phyloP scores from a whole-genome alignment of 495 filamentous ascomycete species.

The Astrothelium subdiscretum region DNA sequence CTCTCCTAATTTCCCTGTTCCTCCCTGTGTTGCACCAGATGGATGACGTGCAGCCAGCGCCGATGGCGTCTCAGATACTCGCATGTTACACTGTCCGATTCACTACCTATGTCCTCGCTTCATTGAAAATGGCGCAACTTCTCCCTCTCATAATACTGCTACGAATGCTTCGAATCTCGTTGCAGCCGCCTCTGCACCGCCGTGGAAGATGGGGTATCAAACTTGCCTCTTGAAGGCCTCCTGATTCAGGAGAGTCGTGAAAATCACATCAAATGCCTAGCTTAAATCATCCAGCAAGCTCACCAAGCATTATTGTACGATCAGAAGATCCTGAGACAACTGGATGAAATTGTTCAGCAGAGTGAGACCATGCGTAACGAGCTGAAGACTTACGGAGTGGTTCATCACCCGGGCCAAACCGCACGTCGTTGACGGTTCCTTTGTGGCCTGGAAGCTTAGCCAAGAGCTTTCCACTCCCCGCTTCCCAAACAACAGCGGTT shows the following conservation, averaged over 20 bases:
- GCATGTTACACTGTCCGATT: neutral
- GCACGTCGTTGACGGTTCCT: constrained; percentile 88
- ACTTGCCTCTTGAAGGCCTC: neutral
- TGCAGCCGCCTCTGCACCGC: constrained; percentile 2
- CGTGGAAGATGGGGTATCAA: neutral
- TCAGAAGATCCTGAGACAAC: constrained; percentile 26
- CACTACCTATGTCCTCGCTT: neutral
- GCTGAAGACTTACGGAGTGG: constrained; percentile 65
- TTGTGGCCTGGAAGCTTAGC: constrained; percentile 95
- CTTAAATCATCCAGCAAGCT: constrained; percentile 26
- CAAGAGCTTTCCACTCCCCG: constrained; percentile 66
- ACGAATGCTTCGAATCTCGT: neutral
- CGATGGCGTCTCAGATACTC: neutral
- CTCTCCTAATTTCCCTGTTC: neutral
- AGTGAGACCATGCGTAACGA: neutral
- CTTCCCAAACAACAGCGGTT: constrained; percentile 84
- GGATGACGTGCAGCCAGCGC: neutral
- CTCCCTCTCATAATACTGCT: neutral
- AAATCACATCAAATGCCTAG: too few species aligned
- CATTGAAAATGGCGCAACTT: constrained; percentile 3
- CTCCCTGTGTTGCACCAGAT: neutral
- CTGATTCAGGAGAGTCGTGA: neutral
- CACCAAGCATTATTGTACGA: constrained; percentile 29
- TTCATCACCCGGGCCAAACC: constrained; percentile 72
- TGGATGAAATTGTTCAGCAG: constrained; percentile 9